Evolutionary conservation across 2,329 filamentous ascomycete genomes (phyloP), one percentile per base, ranked within the genome.

Genomic region (Colletotrichum destructivum): DNA sequence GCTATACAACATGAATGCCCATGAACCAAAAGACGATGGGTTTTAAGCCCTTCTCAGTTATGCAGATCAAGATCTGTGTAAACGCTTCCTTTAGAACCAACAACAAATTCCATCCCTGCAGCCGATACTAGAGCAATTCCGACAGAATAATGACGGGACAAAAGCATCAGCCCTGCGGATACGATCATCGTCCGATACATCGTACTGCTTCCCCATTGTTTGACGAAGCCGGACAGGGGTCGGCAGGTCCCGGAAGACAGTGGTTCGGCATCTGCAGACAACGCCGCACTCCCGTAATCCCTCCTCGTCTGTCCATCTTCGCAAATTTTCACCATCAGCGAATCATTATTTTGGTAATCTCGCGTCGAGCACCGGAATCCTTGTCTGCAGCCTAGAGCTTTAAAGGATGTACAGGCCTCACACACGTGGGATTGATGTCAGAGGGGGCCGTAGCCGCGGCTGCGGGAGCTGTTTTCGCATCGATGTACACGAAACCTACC

Each of bases 201-300:
- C 40, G 51, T 26, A 35, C 56, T 51, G 56, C 51, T 8, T 31
- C 31, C 31, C 8, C 31, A 31, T 31, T 7, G n/a, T 13, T 21
- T 2, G 18, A 21, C 38, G 16, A 13, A 54, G 26, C 4, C 26
- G 4, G 26, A 2, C 16, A 35, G 69, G 31, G 40, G 59, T 54
- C 59, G 65, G 65, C 59, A 46, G 26, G 52, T 60, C 38, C 21
- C 65, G 59, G 65, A 54, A 63, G 16, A 40, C 11, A 51, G 67
- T 63, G 21, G 40, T 69, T 63, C 65, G 65, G 65, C 59, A 63
- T 60, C 57, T 54, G 59, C 46, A 63, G 69, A 60, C 46, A 60
- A 57, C 52, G 52, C 52, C 52, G 46, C 46, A 31, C 31, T 13
- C 4, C 15, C 56, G 46, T 46, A 59, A 62, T 46, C 31, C 46